These are phyloP conservation scores for Chaetomiaceae sp. DNA, from an alignment of 2,329 filamentous ascomycete genomes.

Conservation along the genomic window DNA sequence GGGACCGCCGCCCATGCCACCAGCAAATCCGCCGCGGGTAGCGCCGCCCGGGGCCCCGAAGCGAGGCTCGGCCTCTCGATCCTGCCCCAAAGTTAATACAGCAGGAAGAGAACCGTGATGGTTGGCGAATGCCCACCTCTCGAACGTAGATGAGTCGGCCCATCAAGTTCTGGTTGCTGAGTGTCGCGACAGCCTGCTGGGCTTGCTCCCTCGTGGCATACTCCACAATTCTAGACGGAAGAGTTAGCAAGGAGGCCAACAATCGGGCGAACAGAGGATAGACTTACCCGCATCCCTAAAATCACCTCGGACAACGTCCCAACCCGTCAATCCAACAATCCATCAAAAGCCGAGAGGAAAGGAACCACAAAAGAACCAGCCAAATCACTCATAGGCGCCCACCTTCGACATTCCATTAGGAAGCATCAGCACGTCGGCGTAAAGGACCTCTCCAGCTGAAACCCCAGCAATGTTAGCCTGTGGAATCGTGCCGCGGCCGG, in stretches of 20 bases:
- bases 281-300: slow-evolving; percentile 99
- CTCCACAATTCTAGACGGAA: slow-evolving; percentile 83
- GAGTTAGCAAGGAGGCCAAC: slow-evolving; percentile 30
- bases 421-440: slow-evolving; percentile 98
- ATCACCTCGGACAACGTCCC: slow-evolving; percentile 82
- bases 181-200: slow-evolving; percentile 91
- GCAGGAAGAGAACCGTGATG: not conserved
- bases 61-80: slow-evolving; percentile 95
- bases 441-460: slow-evolving; percentile 95
- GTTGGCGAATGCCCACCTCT: slow-evolving; percentile 59
- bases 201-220: slow-evolving; percentile 99
- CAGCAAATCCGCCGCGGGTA: slow-evolving; percentile 58
- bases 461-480: slow-evolving; percentile 36
- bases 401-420: slow-evolving; percentile 99
- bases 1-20: slow-evolving; percentile 46
- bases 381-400: slow-evolving; percentile 88
- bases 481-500: not conserved
- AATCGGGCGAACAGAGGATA: not conserved
- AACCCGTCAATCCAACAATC: slow-evolving; percentile 99
- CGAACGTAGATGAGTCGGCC: slow-evolving; percentile 97
- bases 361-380: slow-evolving; percentile 77
- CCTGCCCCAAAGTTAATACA: slow-evolving; percentile 48
- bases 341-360: slow-evolving; percentile 64
- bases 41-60: slow-evolving; percentile 73
- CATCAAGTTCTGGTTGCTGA: slow-evolving; percentile 99